phyloP scores from a whole-genome alignment of 257 asterid species.

The Forsythia viridissima region DNA sequence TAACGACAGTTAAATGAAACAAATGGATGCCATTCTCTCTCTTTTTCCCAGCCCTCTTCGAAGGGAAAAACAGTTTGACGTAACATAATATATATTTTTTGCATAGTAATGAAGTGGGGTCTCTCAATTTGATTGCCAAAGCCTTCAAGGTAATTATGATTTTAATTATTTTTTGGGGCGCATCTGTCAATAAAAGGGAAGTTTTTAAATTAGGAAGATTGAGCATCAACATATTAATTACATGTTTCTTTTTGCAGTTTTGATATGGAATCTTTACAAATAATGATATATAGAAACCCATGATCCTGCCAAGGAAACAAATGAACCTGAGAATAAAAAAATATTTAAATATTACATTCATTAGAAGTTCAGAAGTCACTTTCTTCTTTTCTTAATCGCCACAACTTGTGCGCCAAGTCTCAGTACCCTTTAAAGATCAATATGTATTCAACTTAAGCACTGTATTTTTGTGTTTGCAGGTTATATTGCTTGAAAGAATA shows the following conservation, averaged over 20 bases:
- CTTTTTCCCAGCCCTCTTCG: neutral
- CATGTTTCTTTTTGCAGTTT: neutral
- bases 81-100: no score
- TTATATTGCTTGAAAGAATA: neutral
- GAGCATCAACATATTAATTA: neutral
- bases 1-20: neutral
- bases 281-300: neutral
- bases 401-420: constrained; percentile 23
- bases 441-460: neutral
- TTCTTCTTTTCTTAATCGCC: neutral
- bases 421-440: neutral
- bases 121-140: neutral
- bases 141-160: neutral
- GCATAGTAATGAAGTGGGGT: no score
- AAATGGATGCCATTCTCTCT: neutral
- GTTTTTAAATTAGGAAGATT: neutral
- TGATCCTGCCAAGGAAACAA: neutral
- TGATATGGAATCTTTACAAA: neutral
- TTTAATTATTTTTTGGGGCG: no score
- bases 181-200: neutral
- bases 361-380: neutral
- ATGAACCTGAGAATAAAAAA: neutral
- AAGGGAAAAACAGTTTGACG: no score
- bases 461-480: constrained; percentile 4
- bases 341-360: no score